Percentiles rank a stretch among this genome's conserved stretches.
Conservation (phyloP, 306 rosid species). For the Dicorynia guianensis region DNA sequence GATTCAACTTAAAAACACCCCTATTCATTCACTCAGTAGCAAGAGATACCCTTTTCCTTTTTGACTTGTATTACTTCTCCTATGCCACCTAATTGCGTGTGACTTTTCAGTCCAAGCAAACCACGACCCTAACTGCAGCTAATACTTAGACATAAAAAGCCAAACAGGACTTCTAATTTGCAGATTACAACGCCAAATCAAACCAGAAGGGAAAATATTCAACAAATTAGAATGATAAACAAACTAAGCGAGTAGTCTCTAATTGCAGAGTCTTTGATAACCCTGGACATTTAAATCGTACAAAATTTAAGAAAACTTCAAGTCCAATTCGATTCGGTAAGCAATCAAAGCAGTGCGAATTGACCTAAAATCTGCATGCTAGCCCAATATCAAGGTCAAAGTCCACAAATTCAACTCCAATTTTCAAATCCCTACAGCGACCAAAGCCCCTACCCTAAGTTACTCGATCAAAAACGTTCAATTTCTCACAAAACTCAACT, state of each 20-base stretch:
- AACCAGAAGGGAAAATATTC: background rate
- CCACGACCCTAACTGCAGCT: background rate
- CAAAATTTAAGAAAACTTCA: background rate
- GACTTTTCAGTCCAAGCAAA: constrained; percentile 9
- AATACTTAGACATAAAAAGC: background rate
- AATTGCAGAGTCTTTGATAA: background rate
- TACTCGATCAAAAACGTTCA: background rate
- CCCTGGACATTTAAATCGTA: background rate
- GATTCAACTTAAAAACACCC: constrained; percentile 1
- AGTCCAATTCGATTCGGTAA: background rate
- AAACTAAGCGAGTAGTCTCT: background rate
- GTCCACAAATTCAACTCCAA: background rate
- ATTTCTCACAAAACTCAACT: background rate
- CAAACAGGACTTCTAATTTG: background rate
- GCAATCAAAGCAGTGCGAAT: background rate
- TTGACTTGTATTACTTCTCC: constrained; percentile 9
- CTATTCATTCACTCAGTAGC: constrained; percentile 10
- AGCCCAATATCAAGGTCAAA: constrained; percentile 14
- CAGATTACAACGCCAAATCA: constrained; percentile 1
- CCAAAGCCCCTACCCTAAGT: constrained; percentile 27
- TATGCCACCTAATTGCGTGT: background rate
- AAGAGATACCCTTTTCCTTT: background rate
- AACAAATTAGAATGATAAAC: background rate
- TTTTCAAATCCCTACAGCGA: background rate
- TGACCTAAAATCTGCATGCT: background rate